Base-by-base conservation (phyloP, 1,284 basidiomycete genomes). In the Ganoderma lucidum region DNA sequence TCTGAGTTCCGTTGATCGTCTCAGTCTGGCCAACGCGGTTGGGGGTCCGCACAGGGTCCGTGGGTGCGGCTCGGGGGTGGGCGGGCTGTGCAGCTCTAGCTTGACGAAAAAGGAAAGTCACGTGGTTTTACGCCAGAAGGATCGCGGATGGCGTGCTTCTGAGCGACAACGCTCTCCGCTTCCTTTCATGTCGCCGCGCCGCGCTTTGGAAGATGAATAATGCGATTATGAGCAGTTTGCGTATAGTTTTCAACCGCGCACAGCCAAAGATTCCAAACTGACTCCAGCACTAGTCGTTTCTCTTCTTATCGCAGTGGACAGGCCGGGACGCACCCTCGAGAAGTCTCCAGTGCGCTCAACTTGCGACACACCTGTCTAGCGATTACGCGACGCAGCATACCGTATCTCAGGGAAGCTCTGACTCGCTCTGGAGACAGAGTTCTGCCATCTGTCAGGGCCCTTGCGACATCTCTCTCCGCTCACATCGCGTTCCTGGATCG, bases 121-220 rank as follows among this genome's bases (percentile, higher is more conserved):
- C 73, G 73, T 74, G 73, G 17, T 5, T n/a, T 69, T 23, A 68
- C 73, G 73, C 69, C 68, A 74, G 63, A 45, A 70, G 65, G 67
- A 71, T 64, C 23, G 51, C 56, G 41, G 62, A 72, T 74, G 61
- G 66, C 73, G 73, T 74, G 71, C 72, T 73, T 67, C 55, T 73
- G 71, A 72, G 71, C 69, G 62, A 60, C 63, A 6, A 68, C 68
- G 69, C 62, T 58, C 62, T 66, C 67, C 23, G 10, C 60, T 65
- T 19, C 66, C 35, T 60, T 48, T 28, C 67, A 56, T 66, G 64
- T 64, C 70, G 66, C 41, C 32, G 32, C 60, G 28, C 53, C 9
- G 48, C 32, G 30, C n/a, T 12, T 6, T 30, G 30, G 6, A n/a
- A 63, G 28, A 73, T 67, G 67, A 61, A 65, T 65, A 53, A 65